A percentile compares a stretch with the other conserved stretches of the same genome.
These are phyloP conservation scores for Boletus smithii DNA, from an alignment of 1,284 basidiomycete species.

Conservation along the genomic window DNA sequence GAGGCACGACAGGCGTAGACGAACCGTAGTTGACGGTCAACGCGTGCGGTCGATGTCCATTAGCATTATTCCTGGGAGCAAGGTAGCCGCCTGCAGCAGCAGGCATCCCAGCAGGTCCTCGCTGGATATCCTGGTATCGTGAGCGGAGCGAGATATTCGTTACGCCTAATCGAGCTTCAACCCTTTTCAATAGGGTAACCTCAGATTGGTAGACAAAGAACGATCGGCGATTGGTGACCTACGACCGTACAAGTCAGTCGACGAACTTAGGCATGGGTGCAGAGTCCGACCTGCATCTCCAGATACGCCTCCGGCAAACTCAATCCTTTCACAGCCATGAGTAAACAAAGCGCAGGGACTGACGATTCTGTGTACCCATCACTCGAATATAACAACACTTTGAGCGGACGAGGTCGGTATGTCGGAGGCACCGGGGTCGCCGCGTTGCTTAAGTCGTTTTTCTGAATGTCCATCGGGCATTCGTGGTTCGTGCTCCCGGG, in stretches of 20 bases:
- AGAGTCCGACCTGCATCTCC: slow-evolving; percentile 57
- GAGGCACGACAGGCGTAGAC: slow-evolving; percentile 11
- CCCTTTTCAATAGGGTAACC: slow-evolving; percentile 67
- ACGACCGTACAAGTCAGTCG: background rate
- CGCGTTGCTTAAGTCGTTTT: slow-evolving; percentile 5
- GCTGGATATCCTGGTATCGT: slow-evolving; percentile 30
- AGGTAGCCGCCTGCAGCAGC: slow-evolving; percentile 18
- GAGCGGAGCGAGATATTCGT: slow-evolving; percentile 22
- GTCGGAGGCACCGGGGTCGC: slow-evolving; percentile 6
- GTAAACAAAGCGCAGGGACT: slow-evolving; percentile 80
- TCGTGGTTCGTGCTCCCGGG: slow-evolving; percentile 8
- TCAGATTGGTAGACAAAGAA: slow-evolving; percentile 94
- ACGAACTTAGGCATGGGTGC: background rate
- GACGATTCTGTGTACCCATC: slow-evolving; percentile 91
- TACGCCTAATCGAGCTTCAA: slow-evolving; percentile 57
- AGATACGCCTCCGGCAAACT: slow-evolving; percentile 87
- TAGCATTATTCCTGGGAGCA: slow-evolving; percentile 21
- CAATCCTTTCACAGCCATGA: slow-evolving; percentile 78
- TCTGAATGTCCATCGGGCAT: slow-evolving; percentile 17
- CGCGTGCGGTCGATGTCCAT: slow-evolving; percentile 26
- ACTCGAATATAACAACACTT: slow-evolving; percentile 71
- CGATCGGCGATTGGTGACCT: slow-evolving; percentile 65
- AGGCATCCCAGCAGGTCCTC: slow-evolving; percentile 15
- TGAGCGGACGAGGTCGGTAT: slow-evolving; percentile 53
- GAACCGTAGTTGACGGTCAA: slow-evolving; percentile 21